Evolutionary conservation across 2,329 filamentous ascomycete species (phyloP).

Genomic region (Xylaria multiplex): DNA sequence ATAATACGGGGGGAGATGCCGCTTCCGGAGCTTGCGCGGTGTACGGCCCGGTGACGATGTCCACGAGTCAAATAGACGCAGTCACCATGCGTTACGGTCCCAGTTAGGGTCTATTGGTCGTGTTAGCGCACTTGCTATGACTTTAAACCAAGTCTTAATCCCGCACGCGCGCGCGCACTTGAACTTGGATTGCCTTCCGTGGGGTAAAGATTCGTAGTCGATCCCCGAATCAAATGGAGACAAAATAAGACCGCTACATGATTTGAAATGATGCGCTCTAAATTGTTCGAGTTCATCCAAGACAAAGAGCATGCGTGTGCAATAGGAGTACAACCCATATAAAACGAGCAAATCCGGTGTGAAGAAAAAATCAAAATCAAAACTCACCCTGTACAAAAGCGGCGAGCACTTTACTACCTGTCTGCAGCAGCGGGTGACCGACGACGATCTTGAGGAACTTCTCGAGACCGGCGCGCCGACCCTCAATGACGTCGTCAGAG

Average conservation of each 20-base stretch:
- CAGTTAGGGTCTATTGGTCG: constrained; percentile 76
- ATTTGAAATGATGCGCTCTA: background rate
- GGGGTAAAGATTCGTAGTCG: background rate
- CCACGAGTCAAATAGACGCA: constrained; percentile 50
- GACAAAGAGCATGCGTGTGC: background rate
- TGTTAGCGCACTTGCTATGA: constrained; percentile 10
- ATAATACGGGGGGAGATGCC: constrained; percentile 49
- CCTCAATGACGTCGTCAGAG: constrained; percentile 98
- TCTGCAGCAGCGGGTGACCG: constrained; percentile 94
- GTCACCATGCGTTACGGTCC: constrained; percentile 90
- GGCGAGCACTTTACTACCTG: constrained; percentile 94
- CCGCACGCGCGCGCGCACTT: background rate
- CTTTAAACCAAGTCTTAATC: background rate
- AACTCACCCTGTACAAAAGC: constrained; percentile 92
- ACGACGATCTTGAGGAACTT: constrained; percentile 98
- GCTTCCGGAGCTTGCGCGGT: constrained; percentile 58
- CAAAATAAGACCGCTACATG: background rate
- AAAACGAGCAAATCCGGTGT: background rate
- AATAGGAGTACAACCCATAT: background rate
- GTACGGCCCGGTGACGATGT: constrained; percentile 44
- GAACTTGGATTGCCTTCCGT: background rate
- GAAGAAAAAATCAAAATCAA: too few relatives aligned
- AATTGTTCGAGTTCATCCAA: background rate
- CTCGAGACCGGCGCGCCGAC: constrained; percentile 88
- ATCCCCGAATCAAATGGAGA: background rate